Conservation (phyloP, 2,329 filamentous ascomycete species). For the Trichoderma hamatum region DNA sequence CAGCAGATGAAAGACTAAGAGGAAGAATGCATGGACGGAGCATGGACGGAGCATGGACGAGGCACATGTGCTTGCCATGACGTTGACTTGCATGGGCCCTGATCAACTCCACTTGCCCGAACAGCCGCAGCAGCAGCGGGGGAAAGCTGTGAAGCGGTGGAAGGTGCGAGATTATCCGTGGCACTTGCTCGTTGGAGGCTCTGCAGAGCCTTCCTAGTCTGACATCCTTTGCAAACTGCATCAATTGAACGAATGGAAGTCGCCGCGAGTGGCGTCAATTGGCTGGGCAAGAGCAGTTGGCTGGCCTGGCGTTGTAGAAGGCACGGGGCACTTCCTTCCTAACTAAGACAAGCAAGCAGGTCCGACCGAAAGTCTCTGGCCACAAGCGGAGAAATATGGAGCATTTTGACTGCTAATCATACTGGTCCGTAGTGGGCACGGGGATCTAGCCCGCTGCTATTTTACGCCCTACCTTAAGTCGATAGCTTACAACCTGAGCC, state of each 20-base stretch:
- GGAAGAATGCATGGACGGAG: not conserved
- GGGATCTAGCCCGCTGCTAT: not conserved
- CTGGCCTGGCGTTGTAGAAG: not conserved
- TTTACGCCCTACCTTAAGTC: constrained; percentile 6
- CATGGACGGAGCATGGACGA: not conserved
- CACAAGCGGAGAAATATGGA: constrained; percentile 19
- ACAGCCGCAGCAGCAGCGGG: constrained; percentile 1
- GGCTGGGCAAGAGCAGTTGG: not conserved
- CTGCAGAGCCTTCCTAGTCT: not conserved
- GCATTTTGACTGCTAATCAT: not conserved
- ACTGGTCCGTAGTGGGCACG: not conserved
- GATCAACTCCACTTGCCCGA: constrained; percentile 17
- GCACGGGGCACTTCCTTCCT: not conserved
- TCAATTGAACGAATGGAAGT: not conserved
- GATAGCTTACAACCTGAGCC: not conserved
- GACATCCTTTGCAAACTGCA: not conserved
- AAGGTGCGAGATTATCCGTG: not conserved
- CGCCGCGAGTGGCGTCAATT: not conserved
- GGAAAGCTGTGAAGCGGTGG: not conserved
- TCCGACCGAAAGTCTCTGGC: not conserved
- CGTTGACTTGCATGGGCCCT: constrained; percentile 20
- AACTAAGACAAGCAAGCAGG: not conserved
- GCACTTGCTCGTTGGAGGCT: not conserved
- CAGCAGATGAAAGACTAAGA: not conserved
- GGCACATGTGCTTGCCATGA: constrained; percentile 1